phyloP scores from a whole-genome alignment of 2,329 filamentous ascomycete genomes.

The Bipolaris zeicola region DNA sequence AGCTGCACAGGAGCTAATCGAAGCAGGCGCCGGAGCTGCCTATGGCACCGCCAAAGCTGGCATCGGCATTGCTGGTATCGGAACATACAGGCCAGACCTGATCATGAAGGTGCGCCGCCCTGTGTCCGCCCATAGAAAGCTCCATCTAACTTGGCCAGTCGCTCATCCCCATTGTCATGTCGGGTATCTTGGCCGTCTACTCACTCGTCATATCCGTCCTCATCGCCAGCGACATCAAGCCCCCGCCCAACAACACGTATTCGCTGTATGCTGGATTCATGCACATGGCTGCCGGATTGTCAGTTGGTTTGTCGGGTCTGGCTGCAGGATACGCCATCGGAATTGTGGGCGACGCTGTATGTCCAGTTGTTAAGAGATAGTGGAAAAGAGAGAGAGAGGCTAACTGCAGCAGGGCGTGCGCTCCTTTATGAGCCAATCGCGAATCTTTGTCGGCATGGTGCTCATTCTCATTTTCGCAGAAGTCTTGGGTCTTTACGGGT shows the following conservation, averaged over 20 bases:
- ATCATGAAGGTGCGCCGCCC: constrained; percentile 77
- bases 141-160: constrained; percentile 60
- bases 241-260: constrained; percentile 70
- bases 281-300: constrained; percentile 88
- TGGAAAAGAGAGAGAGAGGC: constrained; percentile 1
- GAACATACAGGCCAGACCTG: constrained; percentile 81
- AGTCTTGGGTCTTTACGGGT: constrained; percentile 96
- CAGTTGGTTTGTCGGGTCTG: constrained; percentile 62
- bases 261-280: constrained; percentile 91
- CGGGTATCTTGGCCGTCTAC: constrained; percentile 98
- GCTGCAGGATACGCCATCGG: constrained; percentile 73
- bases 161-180: constrained; percentile 92
- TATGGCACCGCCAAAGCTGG: constrained; percentile 89
- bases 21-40: constrained; percentile 71
- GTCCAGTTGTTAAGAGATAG: constrained; percentile 28
- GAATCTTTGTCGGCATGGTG: constrained; percentile 98
- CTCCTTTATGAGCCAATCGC: constrained; percentile 93
- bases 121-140: neutral
- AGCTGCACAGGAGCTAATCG: constrained; percentile 25
- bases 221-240: constrained; percentile 86
- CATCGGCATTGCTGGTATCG: constrained; percentile 84
- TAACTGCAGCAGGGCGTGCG: constrained; percentile 69
- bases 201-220: constrained; percentile 95
- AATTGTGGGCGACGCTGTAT: constrained; percentile 86
- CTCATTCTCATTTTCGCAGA: constrained; percentile 98